These are phyloP conservation scores for Phytopythium helicoides DNA, from an alignment of 352 stramenopile genomes.

Conservation along the genomic window DNA sequence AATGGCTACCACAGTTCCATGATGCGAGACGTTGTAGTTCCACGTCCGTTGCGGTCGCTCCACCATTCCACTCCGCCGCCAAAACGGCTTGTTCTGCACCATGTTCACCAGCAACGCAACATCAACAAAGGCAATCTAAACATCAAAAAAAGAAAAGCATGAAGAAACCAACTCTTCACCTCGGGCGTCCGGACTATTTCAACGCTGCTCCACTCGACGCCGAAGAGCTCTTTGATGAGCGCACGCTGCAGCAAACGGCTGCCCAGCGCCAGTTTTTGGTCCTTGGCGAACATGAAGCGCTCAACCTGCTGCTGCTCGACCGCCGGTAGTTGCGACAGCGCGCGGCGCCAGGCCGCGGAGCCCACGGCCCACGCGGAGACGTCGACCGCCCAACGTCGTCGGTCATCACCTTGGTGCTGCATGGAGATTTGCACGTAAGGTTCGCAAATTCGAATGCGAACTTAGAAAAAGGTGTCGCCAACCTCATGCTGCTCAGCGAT, in stretches of 20 bases:
- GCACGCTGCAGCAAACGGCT: constrained; percentile 63
- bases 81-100: constrained; percentile 75
- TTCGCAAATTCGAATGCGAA: neutral
- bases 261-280: constrained; percentile 59
- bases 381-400: constrained; percentile 31
- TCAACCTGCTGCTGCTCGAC: constrained; percentile 48
- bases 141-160: neutral
- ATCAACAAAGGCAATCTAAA: neutral
- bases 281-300: constrained; percentile 64
- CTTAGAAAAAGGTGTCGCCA: neutral
- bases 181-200: constrained; percentile 55
- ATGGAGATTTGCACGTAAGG: neutral
- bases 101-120: too few relatives aligned
- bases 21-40: constrained; percentile 86
- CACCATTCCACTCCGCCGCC: constrained; percentile 11
- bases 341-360: constrained; percentile 28
- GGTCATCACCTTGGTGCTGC: neutral
- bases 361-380: constrained; percentile 38
- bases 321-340: constrained; percentile 28
- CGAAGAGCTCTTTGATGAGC: constrained; percentile 40
- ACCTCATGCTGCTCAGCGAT: neutral
- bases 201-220: constrained; percentile 29
- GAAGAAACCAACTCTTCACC: constrained; percentile 18
- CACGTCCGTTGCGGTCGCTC: constrained; percentile 19
- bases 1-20: constrained; percentile 68